phyloP scores from a whole-genome alignment of 495 filamentous ascomycete species.

The Talaromyces thailandensis region DNA sequence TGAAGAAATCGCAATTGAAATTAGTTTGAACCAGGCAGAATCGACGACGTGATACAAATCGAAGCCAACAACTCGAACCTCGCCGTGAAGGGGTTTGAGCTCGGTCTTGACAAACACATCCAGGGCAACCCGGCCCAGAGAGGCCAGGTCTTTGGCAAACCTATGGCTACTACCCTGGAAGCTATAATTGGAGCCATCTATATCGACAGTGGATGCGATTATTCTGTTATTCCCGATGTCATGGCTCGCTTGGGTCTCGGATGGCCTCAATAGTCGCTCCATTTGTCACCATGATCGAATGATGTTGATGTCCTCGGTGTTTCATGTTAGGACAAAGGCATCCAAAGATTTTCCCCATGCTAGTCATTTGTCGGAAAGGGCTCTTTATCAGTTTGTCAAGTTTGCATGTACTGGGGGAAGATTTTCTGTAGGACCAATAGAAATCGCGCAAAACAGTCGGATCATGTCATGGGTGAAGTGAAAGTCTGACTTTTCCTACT shows the following conservation, averaged over 20 bases:
- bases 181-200: slow-evolving; percentile 12
- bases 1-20: neutral
- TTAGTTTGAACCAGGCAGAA: neutral
- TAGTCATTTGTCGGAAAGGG: neutral
- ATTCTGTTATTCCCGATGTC: neutral
- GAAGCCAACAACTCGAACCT: slow-evolving; percentile 4
- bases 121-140: slow-evolving; percentile 9
- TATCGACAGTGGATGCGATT: slow-evolving; percentile 2
- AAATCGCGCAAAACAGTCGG: neutral
- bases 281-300: neutral
- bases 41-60: neutral
- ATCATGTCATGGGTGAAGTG: neutral
- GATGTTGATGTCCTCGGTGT: neutral
- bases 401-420: neutral
- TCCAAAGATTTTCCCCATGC: neutral
- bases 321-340: neutral
- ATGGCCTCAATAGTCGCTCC: neutral
- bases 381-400: neutral
- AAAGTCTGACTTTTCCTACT: neutral
- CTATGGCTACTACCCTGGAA: slow-evolving; percentile 10
- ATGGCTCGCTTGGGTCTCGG: neutral
- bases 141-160: neutral
- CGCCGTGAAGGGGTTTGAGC: neutral
- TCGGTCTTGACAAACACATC: slow-evolving; percentile 6
- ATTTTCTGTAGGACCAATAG: neutral